Evolutionary conservation across 176 grass and related monocot species (phyloP).

Genomic region (Oryza glumipatula): DNA sequence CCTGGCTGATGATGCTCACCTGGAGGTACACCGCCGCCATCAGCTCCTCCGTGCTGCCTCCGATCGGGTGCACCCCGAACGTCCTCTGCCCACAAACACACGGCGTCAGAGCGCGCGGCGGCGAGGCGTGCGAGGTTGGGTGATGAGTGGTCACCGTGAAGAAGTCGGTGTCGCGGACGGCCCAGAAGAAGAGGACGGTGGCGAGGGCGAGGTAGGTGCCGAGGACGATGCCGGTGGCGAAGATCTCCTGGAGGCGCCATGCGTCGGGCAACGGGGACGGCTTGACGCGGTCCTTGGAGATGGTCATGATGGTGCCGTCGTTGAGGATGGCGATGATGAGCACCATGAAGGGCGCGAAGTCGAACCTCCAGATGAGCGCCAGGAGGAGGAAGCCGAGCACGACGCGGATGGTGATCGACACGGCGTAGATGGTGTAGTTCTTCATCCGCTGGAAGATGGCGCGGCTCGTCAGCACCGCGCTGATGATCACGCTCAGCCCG

Average conservation of each 20-base stretch:
- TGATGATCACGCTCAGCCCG: conserved; percentile 81
- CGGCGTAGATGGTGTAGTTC: conserved; percentile 97
- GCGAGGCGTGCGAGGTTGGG: neutral
- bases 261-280: conserved; percentile 68
- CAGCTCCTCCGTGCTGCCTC: conserved; percentile 41
- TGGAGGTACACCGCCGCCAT: conserved; percentile 78
- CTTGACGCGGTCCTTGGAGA: conserved; percentile 88
- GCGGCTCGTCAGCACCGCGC: conserved; percentile 74
- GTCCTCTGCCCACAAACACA: conserved; percentile 35
- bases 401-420: conserved; percentile 89
- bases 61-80: conserved; percentile 59
- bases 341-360: conserved; percentile 91
- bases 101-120: neutral
- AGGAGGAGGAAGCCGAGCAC: conserved; percentile 86
- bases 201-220: conserved; percentile 85
- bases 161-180: conserved; percentile 51
- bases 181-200: conserved; percentile 80
- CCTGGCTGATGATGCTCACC: conserved; percentile 85
- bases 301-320: conserved; percentile 97
- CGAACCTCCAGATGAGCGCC: conserved; percentile 79
- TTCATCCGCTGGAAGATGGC: conserved; percentile 94
- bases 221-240: conserved; percentile 82
- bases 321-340: conserved; percentile 95
- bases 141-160: conserved; percentile 48
- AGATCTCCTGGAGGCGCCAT: conserved; percentile 82